Evolutionary conservation across 2,329 filamentous ascomycete species (phyloP).

Genomic region (Zymoseptoria pseudotritici): DNA sequence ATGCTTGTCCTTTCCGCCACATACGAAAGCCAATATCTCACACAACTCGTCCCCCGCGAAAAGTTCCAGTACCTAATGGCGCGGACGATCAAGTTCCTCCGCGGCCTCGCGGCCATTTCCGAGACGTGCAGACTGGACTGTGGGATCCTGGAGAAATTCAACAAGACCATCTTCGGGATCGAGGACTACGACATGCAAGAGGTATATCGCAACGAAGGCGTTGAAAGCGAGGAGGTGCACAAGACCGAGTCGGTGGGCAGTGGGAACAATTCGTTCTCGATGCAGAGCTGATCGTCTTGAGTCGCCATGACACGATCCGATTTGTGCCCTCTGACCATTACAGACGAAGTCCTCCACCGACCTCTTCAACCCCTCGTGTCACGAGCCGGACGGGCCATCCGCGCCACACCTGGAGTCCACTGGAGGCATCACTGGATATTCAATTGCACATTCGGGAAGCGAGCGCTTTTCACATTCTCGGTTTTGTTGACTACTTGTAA

Average conservation of each 20-base stretch:
- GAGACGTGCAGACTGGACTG: conserved; percentile 69
- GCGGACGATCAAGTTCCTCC: conserved; percentile 70
- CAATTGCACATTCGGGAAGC: conserved; percentile 1
- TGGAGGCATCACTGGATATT: not conserved
- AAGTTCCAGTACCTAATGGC: conserved; percentile 55
- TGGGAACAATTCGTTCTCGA: conserved; percentile 18
- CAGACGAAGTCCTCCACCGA: no score
- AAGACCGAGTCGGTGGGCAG: conserved; percentile 10
- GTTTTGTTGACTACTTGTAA: not conserved
- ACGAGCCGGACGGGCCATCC: no score
- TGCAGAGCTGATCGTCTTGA: not conserved
- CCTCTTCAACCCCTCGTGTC: no score
- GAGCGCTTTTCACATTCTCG: conserved; percentile 1
- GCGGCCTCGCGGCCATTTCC: conserved; percentile 61
- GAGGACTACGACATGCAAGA: conserved; percentile 9
- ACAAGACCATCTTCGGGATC: conserved; percentile 28
- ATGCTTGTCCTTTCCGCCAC: conserved; percentile 82
- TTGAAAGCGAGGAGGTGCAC: conserved; percentile 4
- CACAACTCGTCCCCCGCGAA: conserved; percentile 48
- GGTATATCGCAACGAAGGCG: conserved; percentile 20
- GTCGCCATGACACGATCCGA: not conserved
- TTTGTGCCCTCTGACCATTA: not conserved
- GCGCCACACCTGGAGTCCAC: not conserved
- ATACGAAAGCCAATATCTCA: conserved; percentile 53
- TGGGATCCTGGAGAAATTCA: conserved; percentile 57